Conservation (phyloP, 2,329 filamentous ascomycete species). For the Rutstroemia sydowiana region DNA sequence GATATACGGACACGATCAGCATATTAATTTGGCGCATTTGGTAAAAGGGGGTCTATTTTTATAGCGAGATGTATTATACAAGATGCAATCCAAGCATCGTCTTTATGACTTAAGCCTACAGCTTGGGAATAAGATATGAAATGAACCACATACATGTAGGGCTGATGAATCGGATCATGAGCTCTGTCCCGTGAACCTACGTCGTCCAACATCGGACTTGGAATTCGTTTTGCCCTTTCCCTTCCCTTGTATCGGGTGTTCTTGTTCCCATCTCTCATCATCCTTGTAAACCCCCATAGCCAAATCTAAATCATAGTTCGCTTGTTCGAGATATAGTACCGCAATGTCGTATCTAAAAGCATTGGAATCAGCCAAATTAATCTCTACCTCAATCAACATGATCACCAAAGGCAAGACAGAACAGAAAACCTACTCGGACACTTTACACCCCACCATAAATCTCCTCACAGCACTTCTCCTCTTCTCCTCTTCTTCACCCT, state of each 20-base stretch:
- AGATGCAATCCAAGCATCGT: not conserved
- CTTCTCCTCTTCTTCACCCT: slow-evolving; percentile 66
- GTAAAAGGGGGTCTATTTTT: not conserved
- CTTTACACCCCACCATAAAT: slow-evolving; percentile 75
- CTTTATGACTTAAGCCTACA: not conserved
- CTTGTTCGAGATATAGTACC: slow-evolving; percentile 65
- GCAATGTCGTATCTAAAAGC: slow-evolving; percentile 58
- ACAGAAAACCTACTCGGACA: slow-evolving; percentile 54
- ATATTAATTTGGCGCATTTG: slow-evolving; percentile 31
- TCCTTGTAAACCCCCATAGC: slow-evolving; percentile 59
- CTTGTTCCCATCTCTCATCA: slow-evolving; percentile 70
- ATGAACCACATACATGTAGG: slow-evolving; percentile 1
- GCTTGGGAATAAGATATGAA: not conserved
- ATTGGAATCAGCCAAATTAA: slow-evolving; percentile 23
- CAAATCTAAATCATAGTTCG: slow-evolving; percentile 55
- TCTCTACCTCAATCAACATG: not conserved
- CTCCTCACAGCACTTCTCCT: slow-evolving; percentile 63
- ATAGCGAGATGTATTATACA: not conserved
- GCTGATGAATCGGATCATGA: slow-evolving; percentile 1
- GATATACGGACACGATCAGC: slow-evolving; percentile 52
- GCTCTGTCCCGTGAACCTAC: slow-evolving; percentile 27
- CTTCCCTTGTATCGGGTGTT: slow-evolving; percentile 49
- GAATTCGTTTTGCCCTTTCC: slow-evolving; percentile 38
- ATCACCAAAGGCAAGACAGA: not conserved
- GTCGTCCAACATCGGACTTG: slow-evolving; percentile 25